These are phyloP conservation scores for Fraxinus angustifolia DNA, from an alignment of 305 asterid genomes.

Conservation along the genomic window DNA sequence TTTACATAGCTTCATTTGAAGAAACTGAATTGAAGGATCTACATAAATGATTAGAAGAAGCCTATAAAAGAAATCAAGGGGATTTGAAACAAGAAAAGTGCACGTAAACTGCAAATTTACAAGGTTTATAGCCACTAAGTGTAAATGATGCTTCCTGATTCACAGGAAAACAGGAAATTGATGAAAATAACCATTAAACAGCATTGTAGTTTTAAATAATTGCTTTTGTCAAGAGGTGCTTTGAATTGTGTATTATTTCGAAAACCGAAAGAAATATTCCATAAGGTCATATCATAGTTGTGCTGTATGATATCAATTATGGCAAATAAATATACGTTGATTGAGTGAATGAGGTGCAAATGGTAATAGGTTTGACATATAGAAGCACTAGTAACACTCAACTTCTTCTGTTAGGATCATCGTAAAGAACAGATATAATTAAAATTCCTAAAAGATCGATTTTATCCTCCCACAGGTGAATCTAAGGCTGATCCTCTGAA, in stretches of 20 bases:
- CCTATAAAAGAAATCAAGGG: not conserved
- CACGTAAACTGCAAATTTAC: not conserved
- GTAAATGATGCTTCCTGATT: not conserved
- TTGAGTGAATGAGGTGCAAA: not conserved
- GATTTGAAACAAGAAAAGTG: not conserved
- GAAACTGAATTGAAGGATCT: not conserved
- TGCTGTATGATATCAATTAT: not conserved
- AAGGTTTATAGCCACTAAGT: not conserved
- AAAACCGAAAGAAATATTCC: not conserved
- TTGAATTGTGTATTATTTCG: not conserved
- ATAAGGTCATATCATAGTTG: not conserved
- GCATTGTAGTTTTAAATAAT: not conserved
- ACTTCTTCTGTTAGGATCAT: not conserved
- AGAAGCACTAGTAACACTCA: not conserved
- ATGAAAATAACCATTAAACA: not conserved
- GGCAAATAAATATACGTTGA: not conserved
- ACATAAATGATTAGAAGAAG: not conserved
- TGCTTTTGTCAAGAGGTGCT: not conserved
- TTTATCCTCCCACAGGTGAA: not conserved
- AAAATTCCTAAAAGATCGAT: not conserved
- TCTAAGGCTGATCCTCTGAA: not conserved
- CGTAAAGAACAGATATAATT: not conserved
- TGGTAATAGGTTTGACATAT: not conserved
- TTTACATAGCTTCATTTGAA: not conserved
- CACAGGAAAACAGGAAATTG: not conserved